Evolutionary conservation across 169 alveolate genomes (phyloP).

Genomic region (Neospora caninum): DNA sequence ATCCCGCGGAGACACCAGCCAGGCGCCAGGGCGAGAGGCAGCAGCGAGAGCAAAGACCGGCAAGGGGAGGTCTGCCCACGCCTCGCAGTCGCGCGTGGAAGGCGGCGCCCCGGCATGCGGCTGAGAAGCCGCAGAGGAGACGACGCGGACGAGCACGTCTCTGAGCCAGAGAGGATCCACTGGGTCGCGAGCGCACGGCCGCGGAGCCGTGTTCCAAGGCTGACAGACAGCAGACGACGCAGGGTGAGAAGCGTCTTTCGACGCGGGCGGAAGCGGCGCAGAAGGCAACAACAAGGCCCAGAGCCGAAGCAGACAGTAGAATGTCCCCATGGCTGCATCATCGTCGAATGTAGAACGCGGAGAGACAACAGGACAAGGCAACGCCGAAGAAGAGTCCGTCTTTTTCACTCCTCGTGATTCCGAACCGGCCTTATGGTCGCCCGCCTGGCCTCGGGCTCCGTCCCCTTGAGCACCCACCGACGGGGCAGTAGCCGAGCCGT

Average conservation of each 20-base stretch:
- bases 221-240: not conserved
- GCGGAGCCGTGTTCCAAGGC: not conserved
- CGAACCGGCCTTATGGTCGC: no score
- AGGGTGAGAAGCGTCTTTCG: not conserved
- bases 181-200: not conserved
- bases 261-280: not conserved
- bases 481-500: no score
- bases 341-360: not conserved
- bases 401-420: no score
- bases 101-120: not conserved
- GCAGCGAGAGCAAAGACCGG: not conserved
- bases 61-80: not conserved
- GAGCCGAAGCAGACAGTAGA: not conserved
- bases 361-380: no score
- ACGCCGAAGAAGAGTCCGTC: no score
- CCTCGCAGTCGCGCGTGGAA: not conserved
- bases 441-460: no score
- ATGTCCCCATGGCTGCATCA: not conserved
- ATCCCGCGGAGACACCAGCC: not conserved
- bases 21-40: not conserved
- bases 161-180: not conserved
- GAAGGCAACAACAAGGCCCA: constrained; percentile 6
- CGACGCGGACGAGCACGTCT: not conserved
- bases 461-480: no score
- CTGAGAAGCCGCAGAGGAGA: not conserved